Base-by-base conservation (phyloP, 164 flowering plant species). In the Magnolia sinica region DNA sequence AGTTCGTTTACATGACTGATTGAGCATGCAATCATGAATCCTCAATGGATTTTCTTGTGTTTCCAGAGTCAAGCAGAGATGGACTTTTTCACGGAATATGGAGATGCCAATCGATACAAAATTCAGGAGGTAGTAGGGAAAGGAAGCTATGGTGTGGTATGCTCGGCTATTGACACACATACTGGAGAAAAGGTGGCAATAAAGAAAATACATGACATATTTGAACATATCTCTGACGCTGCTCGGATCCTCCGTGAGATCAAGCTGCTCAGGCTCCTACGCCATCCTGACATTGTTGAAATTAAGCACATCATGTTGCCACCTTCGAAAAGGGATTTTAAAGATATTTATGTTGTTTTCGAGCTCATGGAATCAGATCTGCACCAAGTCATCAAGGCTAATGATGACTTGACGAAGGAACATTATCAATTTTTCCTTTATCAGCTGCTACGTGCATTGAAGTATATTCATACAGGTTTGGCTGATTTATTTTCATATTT, bases 351-450 rank as follows among this genome's bases (percentile, higher is more conserved):
- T 86, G 96, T 93, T 73, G 95, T 93, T 77, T 93, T 93, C 88
- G 98, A 93, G 86, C 90, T 93, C 50, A 93, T 93, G 98, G 98
- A 93, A 72, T 93, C 98, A 20, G 98, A 93, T 86, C 91, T 94
- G 59, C 98, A 94, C 79, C 96, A 91, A 85, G 96, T 93, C 71
- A 93, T 93, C 70, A 93, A 93, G 80, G 98, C 96, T 74, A 93
- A 93, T 86, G 93, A 89, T 84, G 93, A 91, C 80, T 86, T 94
- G 86, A 94, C 98, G 0, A 70, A 79, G 64, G 97, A 94, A 75
- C 98, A 94, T 75, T 88, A 92, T 80, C 98, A 92, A 83, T 94
- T 94, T 83, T 94, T 94, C 66, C 93, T 94, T 49, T 94, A 94
- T 81, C 98, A 94, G 84, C 81, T 92, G 67, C 87, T 94, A 19